A percentile compares a stretch with the other conserved stretches of the same genome.
Conservation (phyloP, 352 stramenopile species). For the Globisporangium okanoganense region DNA sequence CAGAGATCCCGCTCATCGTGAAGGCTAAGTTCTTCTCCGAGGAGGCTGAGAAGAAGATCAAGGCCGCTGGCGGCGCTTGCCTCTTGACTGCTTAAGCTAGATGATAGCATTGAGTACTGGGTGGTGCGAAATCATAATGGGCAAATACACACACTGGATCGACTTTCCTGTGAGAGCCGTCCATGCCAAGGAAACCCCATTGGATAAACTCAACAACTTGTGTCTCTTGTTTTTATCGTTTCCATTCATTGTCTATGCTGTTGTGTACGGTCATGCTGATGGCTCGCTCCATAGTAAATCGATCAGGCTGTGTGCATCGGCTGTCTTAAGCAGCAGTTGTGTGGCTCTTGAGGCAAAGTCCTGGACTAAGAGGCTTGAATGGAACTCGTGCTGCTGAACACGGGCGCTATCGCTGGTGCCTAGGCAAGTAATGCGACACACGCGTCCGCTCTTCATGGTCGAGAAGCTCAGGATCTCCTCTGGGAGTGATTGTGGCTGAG, state of each 20-base stretch:
- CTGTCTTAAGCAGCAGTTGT: neutral
- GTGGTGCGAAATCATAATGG: constrained; percentile 74
- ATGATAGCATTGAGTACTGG: constrained; percentile 41
- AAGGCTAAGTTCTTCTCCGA: constrained; percentile 99
- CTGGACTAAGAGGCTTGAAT: constrained; percentile 26
- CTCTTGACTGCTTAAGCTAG: constrained; percentile 95
- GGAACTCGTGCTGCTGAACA: constrained; percentile 9
- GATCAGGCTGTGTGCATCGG: neutral
- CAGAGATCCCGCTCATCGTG: constrained; percentile 97
- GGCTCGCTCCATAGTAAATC: constrained; percentile 6
- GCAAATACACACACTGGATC: constrained; percentile 53
- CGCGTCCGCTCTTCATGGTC: constrained; percentile 22
- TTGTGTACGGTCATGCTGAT: neutral
- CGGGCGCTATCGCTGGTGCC: constrained; percentile 1
- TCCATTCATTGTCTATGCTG: neutral
- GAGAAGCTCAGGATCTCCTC: constrained; percentile 57
- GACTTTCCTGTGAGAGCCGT: constrained; percentile 15
- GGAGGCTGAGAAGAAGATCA: constrained; percentile 99
- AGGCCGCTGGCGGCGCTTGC: constrained; percentile 97
- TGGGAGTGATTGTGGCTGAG: neutral
- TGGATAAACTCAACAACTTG: constrained; percentile 1
- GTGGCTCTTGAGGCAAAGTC: constrained; percentile 20
- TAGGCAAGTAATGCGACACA: constrained; percentile 35
- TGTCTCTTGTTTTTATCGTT: neutral
- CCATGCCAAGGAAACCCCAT: constrained; percentile 6